Evolutionary conservation across 1,284 basidiomycete genomes (phyloP).

Genomic region (Trametes hirsuta): DNA sequence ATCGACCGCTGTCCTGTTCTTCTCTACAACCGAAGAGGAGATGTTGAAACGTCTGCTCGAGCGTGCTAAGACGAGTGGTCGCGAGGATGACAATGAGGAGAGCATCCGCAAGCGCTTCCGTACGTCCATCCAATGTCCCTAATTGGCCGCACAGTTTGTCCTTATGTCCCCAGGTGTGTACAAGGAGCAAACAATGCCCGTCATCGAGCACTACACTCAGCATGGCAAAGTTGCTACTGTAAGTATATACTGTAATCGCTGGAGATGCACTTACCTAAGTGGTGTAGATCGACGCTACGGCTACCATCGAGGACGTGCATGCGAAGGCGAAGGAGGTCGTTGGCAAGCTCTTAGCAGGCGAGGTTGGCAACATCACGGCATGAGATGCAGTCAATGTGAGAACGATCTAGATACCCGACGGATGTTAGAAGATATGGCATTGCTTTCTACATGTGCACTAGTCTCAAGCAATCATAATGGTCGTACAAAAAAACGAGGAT

Average conservation of each 20-base stretch:
- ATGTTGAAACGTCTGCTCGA: conserved; percentile 88
- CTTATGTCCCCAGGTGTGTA: conserved; percentile 71
- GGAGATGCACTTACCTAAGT: background rate
- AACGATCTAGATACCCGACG: conserved; percentile 16
- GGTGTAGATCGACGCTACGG: conserved; percentile 76
- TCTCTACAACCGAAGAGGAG: conserved; percentile 87
- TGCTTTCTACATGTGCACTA: conserved; percentile 12
- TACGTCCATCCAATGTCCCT: conserved; percentile 42
- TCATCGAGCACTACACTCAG: conserved; percentile 84
- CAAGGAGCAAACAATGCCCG: conserved; percentile 93
- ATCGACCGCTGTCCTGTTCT: conserved; percentile 85
- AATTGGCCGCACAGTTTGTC: background rate
- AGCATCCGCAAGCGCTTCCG: conserved; percentile 97
- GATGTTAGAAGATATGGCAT: conserved; percentile 9
- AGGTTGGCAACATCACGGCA: conserved; percentile 31
- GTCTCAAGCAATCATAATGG: background rate
- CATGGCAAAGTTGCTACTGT: conserved; percentile 83
- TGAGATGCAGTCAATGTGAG: conserved; percentile 9
- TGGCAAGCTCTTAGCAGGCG: conserved; percentile 40
- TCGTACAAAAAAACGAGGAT: background rate
- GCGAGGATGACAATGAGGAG: conserved; percentile 95
- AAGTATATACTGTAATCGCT: conserved; percentile 26
- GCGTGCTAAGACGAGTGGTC: conserved; percentile 91
- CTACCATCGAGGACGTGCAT: conserved; percentile 77
- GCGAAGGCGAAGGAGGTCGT: conserved; percentile 60